Percentiles rank a stretch among this genome's conserved stretches.
Evolutionary conservation across 2,329 filamentous ascomycete species (phyloP).

Genomic region (Orbilia brochopaga): DNA sequence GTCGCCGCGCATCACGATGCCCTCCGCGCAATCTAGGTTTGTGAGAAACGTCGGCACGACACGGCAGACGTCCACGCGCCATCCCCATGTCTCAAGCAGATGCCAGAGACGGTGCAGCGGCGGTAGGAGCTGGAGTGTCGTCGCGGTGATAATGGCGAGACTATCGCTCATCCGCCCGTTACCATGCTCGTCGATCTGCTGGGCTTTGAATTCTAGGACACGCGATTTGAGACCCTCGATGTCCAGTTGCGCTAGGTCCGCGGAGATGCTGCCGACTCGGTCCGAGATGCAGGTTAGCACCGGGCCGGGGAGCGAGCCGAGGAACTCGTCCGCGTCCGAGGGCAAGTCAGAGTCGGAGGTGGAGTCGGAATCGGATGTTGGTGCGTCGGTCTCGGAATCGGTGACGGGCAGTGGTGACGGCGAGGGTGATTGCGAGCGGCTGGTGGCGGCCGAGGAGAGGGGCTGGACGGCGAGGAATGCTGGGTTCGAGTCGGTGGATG

Average conservation of each 20-base stretch:
- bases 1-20: slow-evolving; percentile 61
- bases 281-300: slow-evolving; percentile 73
- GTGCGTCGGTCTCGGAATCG: slow-evolving; percentile 30
- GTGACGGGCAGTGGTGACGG: slow-evolving; percentile 14
- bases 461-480: slow-evolving; percentile 8
- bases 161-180: slow-evolving; percentile 79
- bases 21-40: slow-evolving; percentile 70
- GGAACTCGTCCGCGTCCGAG: slow-evolving; percentile 61
- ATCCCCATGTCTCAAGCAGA: slow-evolving; percentile 77
- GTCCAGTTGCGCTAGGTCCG: slow-evolving; percentile 63
- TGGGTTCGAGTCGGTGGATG: background rate
- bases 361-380: slow-evolving; percentile 14
- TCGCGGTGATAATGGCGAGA: slow-evolving; percentile 86
- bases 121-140: slow-evolving; percentile 85
- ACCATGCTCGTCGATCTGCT: slow-evolving; percentile 62
- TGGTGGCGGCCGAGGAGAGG: slow-evolving; percentile 18
- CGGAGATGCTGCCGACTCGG: slow-evolving; percentile 74
- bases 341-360: slow-evolving; percentile 51
- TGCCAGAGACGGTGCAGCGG: slow-evolving; percentile 75
- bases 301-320: slow-evolving; percentile 72
- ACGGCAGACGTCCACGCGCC: slow-evolving; percentile 75
- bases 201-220: slow-evolving; percentile 67
- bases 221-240: slow-evolving; percentile 89
- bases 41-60: slow-evolving; percentile 73
- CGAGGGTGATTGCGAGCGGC: background rate